Evolutionary conservation across 345 rosid species (phyloP), one percentile per base, ranked within the genome.

Genomic region (Garcia nutans): DNA sequence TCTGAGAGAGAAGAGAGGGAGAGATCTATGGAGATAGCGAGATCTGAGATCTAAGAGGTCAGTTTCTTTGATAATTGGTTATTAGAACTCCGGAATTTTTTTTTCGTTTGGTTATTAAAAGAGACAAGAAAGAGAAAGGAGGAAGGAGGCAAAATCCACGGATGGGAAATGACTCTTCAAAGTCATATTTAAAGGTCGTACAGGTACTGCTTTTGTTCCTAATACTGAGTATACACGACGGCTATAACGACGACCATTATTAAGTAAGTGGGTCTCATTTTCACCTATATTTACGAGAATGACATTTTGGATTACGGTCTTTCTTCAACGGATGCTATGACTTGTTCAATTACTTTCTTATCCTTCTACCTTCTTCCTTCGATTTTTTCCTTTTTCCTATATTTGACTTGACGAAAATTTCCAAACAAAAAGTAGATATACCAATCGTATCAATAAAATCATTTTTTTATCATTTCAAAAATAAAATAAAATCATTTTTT

Each of bases 81-180:
- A 49, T 23, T 26, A n/a, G 47, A 1, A 22, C n/a, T 15, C 0
- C 55, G 44, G 31, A 28, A 28, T 22, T 19, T 31, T 52, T 59
- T 58, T 55, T 70, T 11, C 8, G 37, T 10, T 70, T 2, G 4
- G 1, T 20, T 1, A 61, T 61, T 11, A 66, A 67, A 67, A 42
- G 71, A 66, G 57, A 54, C 55, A 52, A 57, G 5, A 24, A 57
- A 54, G 71, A 68, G 73, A 58, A 26, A 15, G 44, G 58, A 72
- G 45, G 56, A 59, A 73, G 70, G 26, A 64, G 44, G 77, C 80
- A 79, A 78, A 83, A 78, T 68, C 79, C 75, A 80, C 81, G 86
- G 84, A 87, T 80, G 86, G 78, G 82, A 83, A 79, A 83, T 52
- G 77, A 76, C 59, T 49, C 57, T 64, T 33, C 61, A 50, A 56